Conservation (phyloP, 2,329 filamentous ascomycete genomes). For the Aspergillus candidus region DNA sequence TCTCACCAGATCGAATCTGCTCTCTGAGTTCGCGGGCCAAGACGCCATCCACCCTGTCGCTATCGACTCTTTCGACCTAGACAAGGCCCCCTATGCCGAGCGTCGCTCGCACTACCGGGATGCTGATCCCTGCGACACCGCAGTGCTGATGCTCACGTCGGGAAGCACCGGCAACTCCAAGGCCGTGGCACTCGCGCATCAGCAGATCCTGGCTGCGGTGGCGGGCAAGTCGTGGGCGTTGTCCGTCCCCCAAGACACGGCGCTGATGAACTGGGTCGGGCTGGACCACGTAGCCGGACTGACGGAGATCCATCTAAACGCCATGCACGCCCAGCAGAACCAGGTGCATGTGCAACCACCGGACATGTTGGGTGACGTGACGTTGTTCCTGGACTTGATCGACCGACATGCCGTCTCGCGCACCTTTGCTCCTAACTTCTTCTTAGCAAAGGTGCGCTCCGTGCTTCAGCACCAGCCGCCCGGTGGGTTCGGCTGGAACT, state of each 20-base stretch:
- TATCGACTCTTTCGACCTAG: slow-evolving; percentile 4
- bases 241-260: slow-evolving; percentile 21
- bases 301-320: slow-evolving; percentile 48
- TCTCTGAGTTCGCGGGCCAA: slow-evolving; percentile 6
- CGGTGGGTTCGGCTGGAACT: slow-evolving; percentile 39
- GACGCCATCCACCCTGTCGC: slow-evolving; percentile 1
- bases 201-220: slow-evolving; percentile 39
- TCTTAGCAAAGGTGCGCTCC: slow-evolving; percentile 13
- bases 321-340: slow-evolving; percentile 25
- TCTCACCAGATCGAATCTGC: slow-evolving; percentile 1
- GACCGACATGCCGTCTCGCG: slow-evolving; percentile 27
- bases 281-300: slow-evolving; percentile 52
- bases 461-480: slow-evolving; percentile 33
- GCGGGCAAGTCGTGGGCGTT: slow-evolving; percentile 33
- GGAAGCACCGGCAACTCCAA: slow-evolving; percentile 49
- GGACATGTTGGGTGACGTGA: slow-evolving; percentile 26
- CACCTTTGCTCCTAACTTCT: slow-evolving; percentile 26
- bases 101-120: too few relatives aligned
- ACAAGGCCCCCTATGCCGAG: background rate
- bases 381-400: slow-evolving; percentile 38
- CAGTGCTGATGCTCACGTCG: slow-evolving; percentile 48
- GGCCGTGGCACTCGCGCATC: slow-evolving; percentile 42
- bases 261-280: slow-evolving; percentile 46
- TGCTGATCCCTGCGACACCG: slow-evolving; percentile 14
- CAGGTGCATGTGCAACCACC: slow-evolving; percentile 16